A percentile compares a stretch with the other conserved stretches of the same genome.
Evolutionary conservation across 2,329 filamentous ascomycete species (phyloP).

Genomic region (Trichoderma asperellum): DNA sequence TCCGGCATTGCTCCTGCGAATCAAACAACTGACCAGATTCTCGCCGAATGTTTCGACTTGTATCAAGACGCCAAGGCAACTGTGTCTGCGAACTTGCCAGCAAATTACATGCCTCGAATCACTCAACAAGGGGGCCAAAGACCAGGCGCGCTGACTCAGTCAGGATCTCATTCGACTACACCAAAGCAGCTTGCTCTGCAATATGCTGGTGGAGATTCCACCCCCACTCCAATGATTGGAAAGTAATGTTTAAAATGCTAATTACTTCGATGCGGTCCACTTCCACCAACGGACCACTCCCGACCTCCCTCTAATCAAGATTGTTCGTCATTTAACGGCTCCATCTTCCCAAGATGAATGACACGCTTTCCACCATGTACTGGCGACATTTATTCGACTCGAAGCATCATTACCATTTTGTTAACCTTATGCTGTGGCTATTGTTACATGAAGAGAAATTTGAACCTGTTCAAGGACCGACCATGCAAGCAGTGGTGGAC

Average conservation of each 20-base stretch:
- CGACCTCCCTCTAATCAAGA: neutral
- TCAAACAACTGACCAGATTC: constrained; percentile 50
- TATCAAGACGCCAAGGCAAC: constrained; percentile 52
- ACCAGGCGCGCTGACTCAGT: neutral
- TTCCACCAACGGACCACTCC: neutral
- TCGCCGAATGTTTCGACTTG: constrained; percentile 52
- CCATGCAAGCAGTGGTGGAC: neutral
- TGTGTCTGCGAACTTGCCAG: constrained; percentile 53
- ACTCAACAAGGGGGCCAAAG: neutral
- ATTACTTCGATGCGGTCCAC: neutral
- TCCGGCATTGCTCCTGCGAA: constrained; percentile 50
- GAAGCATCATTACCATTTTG: constrained; percentile 1
- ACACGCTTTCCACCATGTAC: constrained; percentile 20
- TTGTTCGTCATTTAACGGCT: constrained; percentile 20
- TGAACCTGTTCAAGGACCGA: neutral
- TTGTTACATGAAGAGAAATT: neutral
- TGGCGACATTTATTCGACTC: neutral
- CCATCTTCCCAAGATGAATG: constrained; percentile 22
- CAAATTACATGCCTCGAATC: constrained; percentile 43
- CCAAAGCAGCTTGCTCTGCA: constrained; percentile 4
- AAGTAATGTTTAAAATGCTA: constrained; percentile 11
- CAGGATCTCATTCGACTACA: neutral
- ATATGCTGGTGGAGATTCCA: neutral
- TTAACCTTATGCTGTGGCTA: neutral
- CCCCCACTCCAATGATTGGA: neutral